phyloP scores from a whole-genome alignment of 2,329 filamentous ascomycete species.

The Fusarium keratoplasticum region DNA sequence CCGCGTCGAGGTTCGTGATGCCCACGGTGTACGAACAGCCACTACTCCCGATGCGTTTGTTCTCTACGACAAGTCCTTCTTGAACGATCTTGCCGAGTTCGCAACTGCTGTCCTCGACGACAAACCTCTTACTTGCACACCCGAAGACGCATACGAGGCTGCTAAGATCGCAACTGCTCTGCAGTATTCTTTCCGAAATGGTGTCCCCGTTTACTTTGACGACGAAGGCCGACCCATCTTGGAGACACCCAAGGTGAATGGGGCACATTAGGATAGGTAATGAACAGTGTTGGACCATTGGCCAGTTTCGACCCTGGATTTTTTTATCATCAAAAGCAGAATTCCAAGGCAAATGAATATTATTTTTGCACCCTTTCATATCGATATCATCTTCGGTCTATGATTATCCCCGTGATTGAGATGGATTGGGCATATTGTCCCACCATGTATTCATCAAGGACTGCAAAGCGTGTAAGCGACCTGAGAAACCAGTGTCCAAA shows the following conservation, averaged over 20 bases:
- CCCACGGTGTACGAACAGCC: constrained; percentile 16
- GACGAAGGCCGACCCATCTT: constrained; percentile 38
- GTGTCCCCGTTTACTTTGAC: constrained; percentile 43
- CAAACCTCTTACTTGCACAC: constrained; percentile 34
- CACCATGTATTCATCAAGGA: constrained; percentile 3
- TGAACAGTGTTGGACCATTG: neutral
- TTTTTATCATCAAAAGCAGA: neutral
- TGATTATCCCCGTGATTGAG: neutral
- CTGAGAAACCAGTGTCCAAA: neutral
- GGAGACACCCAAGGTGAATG: constrained; percentile 20
- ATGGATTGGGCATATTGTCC: neutral
- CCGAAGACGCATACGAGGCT: constrained; percentile 39
- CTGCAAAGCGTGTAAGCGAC: neutral
- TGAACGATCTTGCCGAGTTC: constrained; percentile 38
- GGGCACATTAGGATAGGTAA: neutral
- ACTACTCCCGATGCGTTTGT: constrained; percentile 34
- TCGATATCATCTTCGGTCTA: neutral
- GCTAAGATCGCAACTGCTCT: constrained; percentile 37
- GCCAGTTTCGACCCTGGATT: neutral
- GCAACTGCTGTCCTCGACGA: constrained; percentile 31
- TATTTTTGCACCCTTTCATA: neutral
- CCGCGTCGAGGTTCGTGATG: constrained; percentile 20
- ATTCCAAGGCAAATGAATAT: neutral
- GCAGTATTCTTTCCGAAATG: constrained; percentile 40
- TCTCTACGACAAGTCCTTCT: constrained; percentile 33